A percentile compares a stretch with the other conserved stretches of the same genome.
Conservation (phyloP, 495 filamentous ascomycete species). For the Penicillium alfredii region DNA sequence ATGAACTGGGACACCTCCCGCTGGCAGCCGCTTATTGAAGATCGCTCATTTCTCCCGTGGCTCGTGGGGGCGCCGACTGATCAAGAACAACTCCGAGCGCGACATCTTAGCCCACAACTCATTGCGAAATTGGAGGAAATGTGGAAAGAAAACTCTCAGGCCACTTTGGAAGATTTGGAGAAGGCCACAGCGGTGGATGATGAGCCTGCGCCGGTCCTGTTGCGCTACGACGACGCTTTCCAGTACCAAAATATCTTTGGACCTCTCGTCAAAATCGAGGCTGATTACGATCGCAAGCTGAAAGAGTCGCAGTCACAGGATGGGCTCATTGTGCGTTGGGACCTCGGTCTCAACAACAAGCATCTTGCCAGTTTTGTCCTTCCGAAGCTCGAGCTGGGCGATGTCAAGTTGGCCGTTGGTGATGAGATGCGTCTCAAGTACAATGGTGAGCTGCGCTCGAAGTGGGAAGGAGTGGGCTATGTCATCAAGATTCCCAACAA, state of each 20-base stretch:
- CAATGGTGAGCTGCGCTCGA: slow-evolving; percentile 84
- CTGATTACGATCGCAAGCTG: slow-evolving; percentile 98
- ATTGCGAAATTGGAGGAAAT: slow-evolving; percentile 97
- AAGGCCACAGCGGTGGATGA: slow-evolving; percentile 92
- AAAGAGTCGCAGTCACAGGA: slow-evolving; percentile 98
- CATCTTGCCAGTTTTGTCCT: slow-evolving; percentile 93
- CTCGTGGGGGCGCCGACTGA: slow-evolving; percentile 86
- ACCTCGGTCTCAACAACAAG: slow-evolving; percentile 95
- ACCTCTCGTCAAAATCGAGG: slow-evolving; percentile 97
- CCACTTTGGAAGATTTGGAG: slow-evolving; percentile 87
- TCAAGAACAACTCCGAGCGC: slow-evolving; percentile 89
- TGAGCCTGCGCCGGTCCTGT: slow-evolving; percentile 84
- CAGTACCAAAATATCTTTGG: slow-evolving; percentile 99
- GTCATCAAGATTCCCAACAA: slow-evolving; percentile 99
- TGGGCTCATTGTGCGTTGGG: slow-evolving; percentile 88
- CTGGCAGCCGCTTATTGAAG: slow-evolving; percentile 97
- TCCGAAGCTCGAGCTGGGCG: slow-evolving; percentile 93
- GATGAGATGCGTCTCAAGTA: slow-evolving; percentile 99
- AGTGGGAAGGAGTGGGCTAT: slow-evolving; percentile 98
- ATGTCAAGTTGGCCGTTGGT: slow-evolving; percentile 96
- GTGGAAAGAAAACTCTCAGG: slow-evolving; percentile 93
- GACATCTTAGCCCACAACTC: slow-evolving; percentile 90
- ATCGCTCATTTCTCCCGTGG: slow-evolving; percentile 92
- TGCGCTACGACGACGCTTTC: slow-evolving; percentile 95
- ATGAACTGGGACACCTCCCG: slow-evolving; percentile 99